phyloP scores from a whole-genome alignment of 139 green algal species.

The Deuterostichococcus epilithicus region DNA sequence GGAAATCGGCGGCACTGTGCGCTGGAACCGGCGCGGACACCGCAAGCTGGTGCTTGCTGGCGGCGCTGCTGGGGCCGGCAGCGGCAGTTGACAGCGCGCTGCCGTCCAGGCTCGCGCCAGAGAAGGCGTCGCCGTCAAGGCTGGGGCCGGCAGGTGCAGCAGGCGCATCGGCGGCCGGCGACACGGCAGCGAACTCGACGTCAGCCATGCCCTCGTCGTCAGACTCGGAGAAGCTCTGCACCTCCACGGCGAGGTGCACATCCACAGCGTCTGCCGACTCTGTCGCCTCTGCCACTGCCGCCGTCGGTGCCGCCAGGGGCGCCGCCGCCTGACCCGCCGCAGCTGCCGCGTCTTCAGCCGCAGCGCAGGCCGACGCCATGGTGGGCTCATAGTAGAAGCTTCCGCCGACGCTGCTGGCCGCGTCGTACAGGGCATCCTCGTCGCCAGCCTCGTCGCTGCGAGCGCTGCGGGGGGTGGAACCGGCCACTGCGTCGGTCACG shows the following conservation, averaged over 20 bases:
- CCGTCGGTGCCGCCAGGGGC: neutral
- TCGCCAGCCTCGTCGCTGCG: conserved; percentile 1
- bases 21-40: neutral
- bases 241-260: neutral
- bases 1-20: neutral
- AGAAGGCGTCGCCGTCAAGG: neutral
- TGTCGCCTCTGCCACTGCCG: neutral
- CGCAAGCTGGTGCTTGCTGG: neutral
- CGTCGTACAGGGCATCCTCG: neutral
- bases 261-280: neutral
- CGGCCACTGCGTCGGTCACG: neutral
- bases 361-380: neutral
- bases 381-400: neutral
- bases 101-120: neutral
- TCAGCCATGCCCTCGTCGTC: neutral
- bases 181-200: neutral
- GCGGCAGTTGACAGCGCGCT: neutral
- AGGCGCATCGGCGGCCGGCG: neutral
- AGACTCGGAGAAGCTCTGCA: neutral
- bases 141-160: no score
- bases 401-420: neutral
- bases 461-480: neutral
- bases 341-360: neutral
- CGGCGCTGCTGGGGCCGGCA: neutral
- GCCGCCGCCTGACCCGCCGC: neutral